These are phyloP conservation scores for Fusarium pininemorale DNA, from an alignment of 2,329 filamentous ascomycete species.

Conservation along the genomic window DNA sequence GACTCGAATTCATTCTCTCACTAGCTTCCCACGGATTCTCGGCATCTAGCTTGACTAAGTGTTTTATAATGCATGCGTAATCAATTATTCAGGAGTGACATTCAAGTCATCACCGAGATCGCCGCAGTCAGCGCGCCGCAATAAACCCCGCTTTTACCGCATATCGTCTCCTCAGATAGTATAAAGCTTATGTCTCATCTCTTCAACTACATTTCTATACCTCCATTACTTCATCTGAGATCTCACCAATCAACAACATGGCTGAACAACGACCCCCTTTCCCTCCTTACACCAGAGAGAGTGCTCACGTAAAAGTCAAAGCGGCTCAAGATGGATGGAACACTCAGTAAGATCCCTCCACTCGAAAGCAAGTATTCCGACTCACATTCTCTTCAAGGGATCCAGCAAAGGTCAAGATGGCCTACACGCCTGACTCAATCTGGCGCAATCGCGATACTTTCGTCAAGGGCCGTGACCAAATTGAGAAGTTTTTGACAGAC, in stretches of 20 bases:
- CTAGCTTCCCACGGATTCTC: neutral
- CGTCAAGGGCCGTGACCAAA: constrained; percentile 72
- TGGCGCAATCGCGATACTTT: constrained; percentile 84
- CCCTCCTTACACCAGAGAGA: constrained; percentile 79
- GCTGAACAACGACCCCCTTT: constrained; percentile 52
- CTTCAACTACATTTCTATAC: neutral
- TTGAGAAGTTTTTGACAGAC: constrained; percentile 71
- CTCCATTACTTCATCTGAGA: neutral
- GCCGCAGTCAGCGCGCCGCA: constrained; percentile 3
- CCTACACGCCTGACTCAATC: constrained; percentile 78
- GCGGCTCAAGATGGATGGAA: constrained; percentile 88
- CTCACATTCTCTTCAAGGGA: constrained; percentile 56
- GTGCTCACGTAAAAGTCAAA: constrained; percentile 80
- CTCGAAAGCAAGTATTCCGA: too few species aligned
- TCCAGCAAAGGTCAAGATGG: constrained; percentile 71
- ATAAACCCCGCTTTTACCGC: neutral
- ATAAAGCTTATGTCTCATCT: neutral
- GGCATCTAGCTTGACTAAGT: neutral
- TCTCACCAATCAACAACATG: neutral
- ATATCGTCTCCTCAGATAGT: neutral
- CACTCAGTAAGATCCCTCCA: constrained; percentile 61
- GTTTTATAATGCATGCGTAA: neutral
- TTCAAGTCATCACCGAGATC: neutral
- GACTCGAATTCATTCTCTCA: too few species aligned
- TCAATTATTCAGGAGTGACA: neutral